phyloP scores from a whole-genome alignment of 2,329 filamentous ascomycete species.

The Ophiostoma sp. region DNA sequence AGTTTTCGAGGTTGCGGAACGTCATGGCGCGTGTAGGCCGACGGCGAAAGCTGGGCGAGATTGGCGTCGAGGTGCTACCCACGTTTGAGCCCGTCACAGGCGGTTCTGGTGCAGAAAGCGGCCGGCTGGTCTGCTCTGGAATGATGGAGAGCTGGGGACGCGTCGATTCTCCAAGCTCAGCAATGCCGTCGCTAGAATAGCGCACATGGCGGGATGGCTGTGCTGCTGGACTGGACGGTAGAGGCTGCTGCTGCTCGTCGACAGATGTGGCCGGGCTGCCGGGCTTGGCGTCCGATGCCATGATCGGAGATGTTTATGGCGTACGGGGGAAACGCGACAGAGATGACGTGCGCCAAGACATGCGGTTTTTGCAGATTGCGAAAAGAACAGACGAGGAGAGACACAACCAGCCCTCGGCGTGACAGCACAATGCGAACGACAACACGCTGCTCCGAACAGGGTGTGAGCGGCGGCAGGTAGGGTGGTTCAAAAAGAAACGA shows the following conservation, averaged over 20 bases:
- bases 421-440: neutral
- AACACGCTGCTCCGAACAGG: neutral
- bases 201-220: slow-evolving; percentile 3
- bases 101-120: neutral
- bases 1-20: slow-evolving; percentile 38
- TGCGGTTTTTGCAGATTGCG: neutral
- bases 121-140: slow-evolving; percentile 4
- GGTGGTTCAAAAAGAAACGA: neutral
- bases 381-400: neutral
- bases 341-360: slow-evolving; percentile 21
- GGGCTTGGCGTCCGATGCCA: slow-evolving; percentile 16
- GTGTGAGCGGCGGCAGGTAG: neutral
- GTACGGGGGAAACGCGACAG: neutral
- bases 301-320: neutral
- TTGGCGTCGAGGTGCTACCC: slow-evolving; percentile 16
- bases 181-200: neutral
- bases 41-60: slow-evolving; percentile 33
- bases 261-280: neutral
- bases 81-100: neutral
- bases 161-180: neutral
- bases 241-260: neutral
- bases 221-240: neutral
- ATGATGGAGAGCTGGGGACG: slow-evolving; percentile 11
- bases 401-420: neutral
- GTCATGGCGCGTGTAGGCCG: slow-evolving; percentile 38